These are phyloP conservation scores for Dactylellina sp. DNA, from an alignment of 2,329 filamentous ascomycete genomes.

Conservation along the genomic window DNA sequence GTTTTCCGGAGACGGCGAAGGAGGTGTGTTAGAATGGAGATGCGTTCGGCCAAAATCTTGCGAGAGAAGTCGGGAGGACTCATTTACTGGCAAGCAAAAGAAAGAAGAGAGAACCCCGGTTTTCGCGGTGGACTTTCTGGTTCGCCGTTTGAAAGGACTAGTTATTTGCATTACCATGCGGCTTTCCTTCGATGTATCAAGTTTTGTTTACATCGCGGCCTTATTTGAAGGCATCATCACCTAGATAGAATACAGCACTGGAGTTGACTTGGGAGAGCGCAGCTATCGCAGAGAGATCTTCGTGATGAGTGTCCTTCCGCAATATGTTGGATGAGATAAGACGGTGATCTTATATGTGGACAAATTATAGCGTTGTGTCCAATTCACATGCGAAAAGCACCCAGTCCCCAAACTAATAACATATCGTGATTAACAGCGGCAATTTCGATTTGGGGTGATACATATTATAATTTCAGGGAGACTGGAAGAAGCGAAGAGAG, in stretches of 20 bases:
- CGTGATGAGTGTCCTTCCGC: conserved; percentile 25
- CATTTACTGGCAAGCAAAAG: too few species aligned
- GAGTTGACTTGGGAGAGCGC: background rate
- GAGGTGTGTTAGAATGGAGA: too few species aligned
- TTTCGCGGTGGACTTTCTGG: too few species aligned
- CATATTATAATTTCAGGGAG: background rate
- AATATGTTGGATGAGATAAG: conserved; percentile 41
- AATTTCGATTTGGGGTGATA: conserved; percentile 1
- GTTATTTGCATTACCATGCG: too few species aligned
- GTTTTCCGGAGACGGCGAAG: too few species aligned
- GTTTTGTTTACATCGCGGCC: too few species aligned
- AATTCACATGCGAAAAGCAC: background rate
- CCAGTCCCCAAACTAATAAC: background rate
- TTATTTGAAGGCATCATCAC: too few species aligned
- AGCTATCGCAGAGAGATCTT: conserved; percentile 6
- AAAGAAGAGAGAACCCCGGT: too few species aligned
- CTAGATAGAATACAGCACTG: background rate
- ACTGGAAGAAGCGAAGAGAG: background rate
- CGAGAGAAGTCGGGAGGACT: too few species aligned
- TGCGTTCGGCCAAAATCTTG: too few species aligned
- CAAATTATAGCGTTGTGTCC: background rate
- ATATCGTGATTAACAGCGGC: background rate
- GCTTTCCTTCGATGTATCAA: too few species aligned
- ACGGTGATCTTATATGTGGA: conserved; percentile 22
- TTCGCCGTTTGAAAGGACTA: too few species aligned